Evolutionary conservation across 352 stramenopile genomes (phyloP), one percentile per base, ranked within the genome.

Genomic region (Phytophthora idaei): DNA sequence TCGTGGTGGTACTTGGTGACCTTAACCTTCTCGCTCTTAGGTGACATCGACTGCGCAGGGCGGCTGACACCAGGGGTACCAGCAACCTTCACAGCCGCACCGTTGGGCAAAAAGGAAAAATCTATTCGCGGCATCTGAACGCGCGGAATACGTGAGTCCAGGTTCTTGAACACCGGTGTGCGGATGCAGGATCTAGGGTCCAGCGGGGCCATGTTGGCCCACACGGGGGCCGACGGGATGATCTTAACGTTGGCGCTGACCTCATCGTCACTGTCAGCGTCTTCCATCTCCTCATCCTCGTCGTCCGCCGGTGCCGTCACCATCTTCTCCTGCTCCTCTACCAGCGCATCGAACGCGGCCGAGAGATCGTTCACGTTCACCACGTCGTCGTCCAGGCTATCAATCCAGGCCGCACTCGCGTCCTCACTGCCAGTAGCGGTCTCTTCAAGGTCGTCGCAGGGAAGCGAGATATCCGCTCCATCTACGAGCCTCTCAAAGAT

Each of bases 101-200:
- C 44, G 47, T 69, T 70, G 31, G 29, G 42, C 11, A 64, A 67
- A 28, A 85, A 87, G 15, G 70, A 81, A 49, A 93, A 63, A 60
- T 94, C 87, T 61, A 94, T 92, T 28, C 85, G 82, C 11, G 87
- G 87, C 32, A 93, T 78, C 44, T 69, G 59, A 44, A 92, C 73
- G 48, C 76, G 73, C 51, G 85, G 85, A 44, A 94, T 93, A 37
- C 87, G 85, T 39, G 87, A 81, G 67, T 94, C 87, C 39, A 93
- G 21, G 61, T 90, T 83, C 78, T 87, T 81, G 46, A 94, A 94
- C 61, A 94, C 74, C 5, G 82, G 67, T 9, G 78, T 92, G 53
- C 83, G 82, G 59, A 94, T 94, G 67, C 78, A 85, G 56, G 81
- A 90, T 41, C 87, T 83, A 56, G 87, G 87, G 57, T 94, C 87